These are phyloP conservation scores for Lentinus brumalis DNA, from an alignment of 768 basidiomycete genomes.

Conservation along the genomic window DNA sequence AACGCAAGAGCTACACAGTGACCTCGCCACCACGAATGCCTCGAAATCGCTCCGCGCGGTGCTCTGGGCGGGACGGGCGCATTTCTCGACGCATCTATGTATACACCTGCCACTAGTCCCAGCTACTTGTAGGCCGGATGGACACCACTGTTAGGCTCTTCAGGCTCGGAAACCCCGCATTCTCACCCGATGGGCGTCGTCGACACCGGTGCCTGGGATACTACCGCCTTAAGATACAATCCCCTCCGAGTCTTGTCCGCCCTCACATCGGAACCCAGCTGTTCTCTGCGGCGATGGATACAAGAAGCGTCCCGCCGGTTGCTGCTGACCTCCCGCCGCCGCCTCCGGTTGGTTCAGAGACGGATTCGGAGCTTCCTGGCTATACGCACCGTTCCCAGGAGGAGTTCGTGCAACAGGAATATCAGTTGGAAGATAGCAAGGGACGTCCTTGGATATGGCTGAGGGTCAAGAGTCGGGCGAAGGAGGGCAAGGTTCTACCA, in stretches of 20 bases:
- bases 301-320: background rate
- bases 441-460: constrained; percentile 52
- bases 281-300: background rate
- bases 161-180: too few relatives aligned
- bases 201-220: too few relatives aligned
- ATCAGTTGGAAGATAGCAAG: constrained; percentile 45
- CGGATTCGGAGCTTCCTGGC: constrained; percentile 7
- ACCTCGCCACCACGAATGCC: too few relatives aligned
- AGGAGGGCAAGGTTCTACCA: constrained; percentile 41
- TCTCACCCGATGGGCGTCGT: too few relatives aligned
- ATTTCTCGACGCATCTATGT: too few relatives aligned
- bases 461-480: constrained; percentile 45
- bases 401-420: constrained; percentile 36
- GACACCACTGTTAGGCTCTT: too few relatives aligned
- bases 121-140: too few relatives aligned
- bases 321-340: background rate
- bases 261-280: background rate
- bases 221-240: background rate
- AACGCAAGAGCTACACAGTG: too few relatives aligned
- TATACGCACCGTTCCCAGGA: constrained; percentile 12
- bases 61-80: too few relatives aligned
- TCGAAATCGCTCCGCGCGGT: too few relatives aligned
- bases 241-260: background rate
- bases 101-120: too few relatives aligned
- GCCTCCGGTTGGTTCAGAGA: background rate